Percentiles rank a stretch among this genome's conserved stretches.
Conservation (phyloP, 2,329 filamentous ascomycete genomes). For the Ophiocordyceps robertsii region DNA sequence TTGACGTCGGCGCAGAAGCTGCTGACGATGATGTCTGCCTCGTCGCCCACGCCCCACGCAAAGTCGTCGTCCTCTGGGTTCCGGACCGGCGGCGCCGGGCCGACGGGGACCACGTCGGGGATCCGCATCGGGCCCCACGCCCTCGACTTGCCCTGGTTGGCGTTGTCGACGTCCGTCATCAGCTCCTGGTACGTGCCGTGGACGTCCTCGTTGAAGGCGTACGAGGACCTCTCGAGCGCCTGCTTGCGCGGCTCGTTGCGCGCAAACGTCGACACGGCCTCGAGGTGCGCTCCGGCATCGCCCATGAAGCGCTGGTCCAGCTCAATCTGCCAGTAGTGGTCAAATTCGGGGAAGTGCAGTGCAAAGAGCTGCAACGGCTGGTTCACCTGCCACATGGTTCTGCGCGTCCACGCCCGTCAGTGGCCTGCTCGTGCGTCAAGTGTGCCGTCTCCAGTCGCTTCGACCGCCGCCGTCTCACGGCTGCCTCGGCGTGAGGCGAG, state of each 20-base stretch:
- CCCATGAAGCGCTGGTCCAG: constrained; percentile 27
- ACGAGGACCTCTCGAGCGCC: constrained; percentile 43
- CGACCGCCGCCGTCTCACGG: too few relatives aligned
- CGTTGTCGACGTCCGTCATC: constrained; percentile 11
- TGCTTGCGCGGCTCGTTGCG: constrained; percentile 41
- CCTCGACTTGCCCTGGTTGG: constrained; percentile 12
- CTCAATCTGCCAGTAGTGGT: constrained; percentile 27
- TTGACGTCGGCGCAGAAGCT: constrained; percentile 15
- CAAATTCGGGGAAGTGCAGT: constrained; percentile 19
- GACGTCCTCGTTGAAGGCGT: constrained; percentile 38
- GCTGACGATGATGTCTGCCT: constrained; percentile 17
- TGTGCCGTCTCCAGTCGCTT: too few relatives aligned
- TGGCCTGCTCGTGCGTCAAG: too few relatives aligned
- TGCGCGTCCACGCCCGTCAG: neutral
- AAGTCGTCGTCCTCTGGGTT: constrained; percentile 11
- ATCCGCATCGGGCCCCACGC: constrained; percentile 16
- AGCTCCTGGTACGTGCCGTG: constrained; percentile 35
- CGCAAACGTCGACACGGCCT: constrained; percentile 24
- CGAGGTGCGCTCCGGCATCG: constrained; percentile 16
- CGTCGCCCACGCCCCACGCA: constrained; percentile 19
- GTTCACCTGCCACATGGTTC: constrained; percentile 18
- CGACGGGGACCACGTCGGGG: constrained; percentile 15
- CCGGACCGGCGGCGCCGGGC: constrained; percentile 12
- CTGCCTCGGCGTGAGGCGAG: neutral
- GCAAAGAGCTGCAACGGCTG: constrained; percentile 20